Conservation (phyloP, 2,329 filamentous ascomycete species). For the Pseudocercospora eumusae region DNA sequence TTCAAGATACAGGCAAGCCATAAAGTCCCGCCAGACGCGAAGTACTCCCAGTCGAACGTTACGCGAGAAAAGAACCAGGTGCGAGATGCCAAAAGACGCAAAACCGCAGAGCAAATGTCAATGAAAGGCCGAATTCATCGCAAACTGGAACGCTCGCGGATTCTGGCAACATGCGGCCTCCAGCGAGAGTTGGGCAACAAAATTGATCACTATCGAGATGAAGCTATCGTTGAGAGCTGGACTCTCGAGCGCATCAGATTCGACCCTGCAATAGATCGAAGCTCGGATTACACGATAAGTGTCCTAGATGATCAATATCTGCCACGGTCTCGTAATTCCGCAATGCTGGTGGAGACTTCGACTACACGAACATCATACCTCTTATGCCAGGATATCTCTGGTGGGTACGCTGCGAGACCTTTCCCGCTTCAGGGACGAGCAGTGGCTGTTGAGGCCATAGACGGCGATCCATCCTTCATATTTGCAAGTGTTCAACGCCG, state of each 20-base stretch:
- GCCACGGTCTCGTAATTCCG: background rate
- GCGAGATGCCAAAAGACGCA: slow-evolving; percentile 39
- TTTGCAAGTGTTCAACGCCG: background rate
- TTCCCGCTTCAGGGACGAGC: background rate
- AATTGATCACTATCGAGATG: background rate
- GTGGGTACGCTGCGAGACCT: background rate
- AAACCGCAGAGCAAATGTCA: slow-evolving; percentile 24
- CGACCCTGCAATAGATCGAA: background rate
- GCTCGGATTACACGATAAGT: background rate
- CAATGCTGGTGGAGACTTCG: background rate
- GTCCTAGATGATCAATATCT: background rate
- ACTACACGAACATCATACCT: background rate
- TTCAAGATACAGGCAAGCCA: slow-evolving; percentile 50
- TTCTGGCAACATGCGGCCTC: background rate
- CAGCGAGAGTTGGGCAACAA: background rate
- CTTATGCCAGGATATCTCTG: background rate
- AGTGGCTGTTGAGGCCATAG: background rate
- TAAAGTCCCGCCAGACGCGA: slow-evolving; percentile 39
- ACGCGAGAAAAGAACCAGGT: slow-evolving; percentile 34
- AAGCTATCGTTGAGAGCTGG: background rate
- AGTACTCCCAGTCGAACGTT: slow-evolving; percentile 48
- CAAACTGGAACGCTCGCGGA: background rate
- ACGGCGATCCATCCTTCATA: background rate
- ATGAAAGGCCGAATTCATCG: background rate
- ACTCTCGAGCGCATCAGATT: background rate